Evolutionary conservation across 345 rosid species (phyloP).

Genomic region (Excoecaria agallocha): DNA sequence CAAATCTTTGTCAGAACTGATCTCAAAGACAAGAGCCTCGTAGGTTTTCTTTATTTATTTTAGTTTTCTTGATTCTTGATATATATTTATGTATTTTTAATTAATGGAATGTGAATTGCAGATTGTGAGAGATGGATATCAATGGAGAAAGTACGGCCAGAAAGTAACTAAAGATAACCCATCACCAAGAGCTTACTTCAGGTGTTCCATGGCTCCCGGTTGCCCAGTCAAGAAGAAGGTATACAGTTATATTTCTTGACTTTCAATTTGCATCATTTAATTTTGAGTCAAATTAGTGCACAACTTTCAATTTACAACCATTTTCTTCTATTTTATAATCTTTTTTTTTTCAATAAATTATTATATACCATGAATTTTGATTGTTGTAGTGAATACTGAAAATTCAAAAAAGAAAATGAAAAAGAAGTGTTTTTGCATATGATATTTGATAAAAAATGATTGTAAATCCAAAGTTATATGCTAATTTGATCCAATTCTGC

Average conservation of each 20-base stretch:
- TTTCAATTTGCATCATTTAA: too few relatives aligned
- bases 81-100: neutral
- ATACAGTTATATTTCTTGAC: neutral
- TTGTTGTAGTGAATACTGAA: too few relatives aligned
- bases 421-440: too few relatives aligned
- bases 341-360: too few relatives aligned
- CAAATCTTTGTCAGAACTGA: constrained; percentile 36
- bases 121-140: constrained; percentile 59
- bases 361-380: too few relatives aligned
- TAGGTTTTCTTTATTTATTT: constrained; percentile 11
- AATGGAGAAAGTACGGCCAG: constrained; percentile 75
- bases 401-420: too few relatives aligned
- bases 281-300: too few relatives aligned
- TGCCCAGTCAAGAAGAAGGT: constrained; percentile 72
- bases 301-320: too few relatives aligned
- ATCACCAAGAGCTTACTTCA: constrained; percentile 63
- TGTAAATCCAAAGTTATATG: too few relatives aligned
- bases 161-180: constrained; percentile 60
- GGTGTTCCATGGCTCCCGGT: constrained; percentile 50
- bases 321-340: too few relatives aligned
- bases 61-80: neutral
- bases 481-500: too few relatives aligned
- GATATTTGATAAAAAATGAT: too few relatives aligned
- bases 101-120: constrained; percentile 6
- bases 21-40: constrained; percentile 42